Conservation (phyloP, 768 basidiomycete genomes). For the Suillus decipiens region DNA sequence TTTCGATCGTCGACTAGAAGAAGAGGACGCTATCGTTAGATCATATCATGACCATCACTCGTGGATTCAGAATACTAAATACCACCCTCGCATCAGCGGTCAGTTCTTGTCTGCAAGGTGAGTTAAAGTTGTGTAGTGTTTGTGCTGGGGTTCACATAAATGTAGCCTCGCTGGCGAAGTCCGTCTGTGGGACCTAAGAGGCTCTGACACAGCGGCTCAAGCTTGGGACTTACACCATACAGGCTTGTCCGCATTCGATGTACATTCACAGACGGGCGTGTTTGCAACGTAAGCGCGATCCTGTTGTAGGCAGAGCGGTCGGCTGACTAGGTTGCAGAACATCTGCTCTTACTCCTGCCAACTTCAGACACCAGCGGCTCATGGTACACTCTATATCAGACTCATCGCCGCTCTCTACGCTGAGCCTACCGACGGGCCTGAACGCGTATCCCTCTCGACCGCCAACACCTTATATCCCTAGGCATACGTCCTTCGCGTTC, state of each 20-base stretch:
- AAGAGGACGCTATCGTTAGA: constrained; percentile 80
- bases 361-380: constrained; percentile 68
- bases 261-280: constrained; percentile 79
- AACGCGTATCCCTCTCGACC: constrained; percentile 54
- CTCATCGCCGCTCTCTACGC: constrained; percentile 40
- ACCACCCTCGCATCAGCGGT: constrained; percentile 67
- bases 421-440: constrained; percentile 56
- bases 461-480: constrained; percentile 61
- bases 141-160: constrained; percentile 5
- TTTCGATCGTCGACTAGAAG: constrained; percentile 88
- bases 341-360: constrained; percentile 58
- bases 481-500: constrained; percentile 68
- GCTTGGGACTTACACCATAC: constrained; percentile 66
- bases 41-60: constrained; percentile 76
- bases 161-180: constrained; percentile 85
- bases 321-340: constrained; percentile 39
- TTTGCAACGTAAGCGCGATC: constrained; percentile 73
- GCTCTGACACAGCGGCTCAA: constrained; percentile 54
- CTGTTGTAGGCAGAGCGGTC: not conserved
- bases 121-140: constrained; percentile 17
- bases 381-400: constrained; percentile 57
- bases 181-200: constrained; percentile 88
- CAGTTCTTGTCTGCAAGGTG: constrained; percentile 90
- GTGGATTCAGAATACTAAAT: constrained; percentile 90
- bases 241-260: constrained; percentile 84